Evolutionary conservation across 495 filamentous ascomycete genomes (phyloP), one percentile per base, ranked within the genome.

Genomic region (Pseudoneurospora amorphoporcata): DNA sequence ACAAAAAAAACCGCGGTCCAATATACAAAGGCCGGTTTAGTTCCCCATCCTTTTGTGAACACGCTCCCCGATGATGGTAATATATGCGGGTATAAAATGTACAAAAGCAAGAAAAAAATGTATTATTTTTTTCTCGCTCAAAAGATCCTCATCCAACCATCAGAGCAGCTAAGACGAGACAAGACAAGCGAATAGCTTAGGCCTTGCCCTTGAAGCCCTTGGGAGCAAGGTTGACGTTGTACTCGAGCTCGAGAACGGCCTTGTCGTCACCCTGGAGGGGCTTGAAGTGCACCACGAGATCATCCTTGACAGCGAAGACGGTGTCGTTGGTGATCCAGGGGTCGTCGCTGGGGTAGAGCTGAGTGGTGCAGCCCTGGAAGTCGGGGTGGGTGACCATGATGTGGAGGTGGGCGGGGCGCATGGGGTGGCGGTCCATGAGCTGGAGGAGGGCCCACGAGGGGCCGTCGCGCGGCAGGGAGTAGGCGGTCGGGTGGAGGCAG

Each of bases 381-480:
- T 85, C 84, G 32, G 83, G 78, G 73, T 84, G 81, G 16, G 84
- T 85, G 78, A 87, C 90, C 82, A 94, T 90, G 75, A 95, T 91
- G 81, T 96, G 92, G 75, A 96, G 94, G 77, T 95, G 92, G 43
- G 91, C 92, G 41, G 93, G 92, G 37, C 93, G 85, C 85, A 90
- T 92, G n/a, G 92, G 91, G 81, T 94, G 91, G 72, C 92, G 87
- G 83, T 94, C 91, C 83, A 95, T 87, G 69, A 90, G 78, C 69
- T 85, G 82, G 70, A 95, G 86, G 23, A 95, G 85, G 71, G 87
- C 85, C 78, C 87, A 90, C 71, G 90, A 89, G 72, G 92, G 91
- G 6, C 84, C 91, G 79, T 95, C 91, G 78, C 86, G 88, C 53
- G 92, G 92, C 68, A 95, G 85, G 7, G 88, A 90, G 84, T 95